Base-by-base conservation (phyloP, 768 basidiomycete species). In the Sporobolomyces phaffii region DNA sequence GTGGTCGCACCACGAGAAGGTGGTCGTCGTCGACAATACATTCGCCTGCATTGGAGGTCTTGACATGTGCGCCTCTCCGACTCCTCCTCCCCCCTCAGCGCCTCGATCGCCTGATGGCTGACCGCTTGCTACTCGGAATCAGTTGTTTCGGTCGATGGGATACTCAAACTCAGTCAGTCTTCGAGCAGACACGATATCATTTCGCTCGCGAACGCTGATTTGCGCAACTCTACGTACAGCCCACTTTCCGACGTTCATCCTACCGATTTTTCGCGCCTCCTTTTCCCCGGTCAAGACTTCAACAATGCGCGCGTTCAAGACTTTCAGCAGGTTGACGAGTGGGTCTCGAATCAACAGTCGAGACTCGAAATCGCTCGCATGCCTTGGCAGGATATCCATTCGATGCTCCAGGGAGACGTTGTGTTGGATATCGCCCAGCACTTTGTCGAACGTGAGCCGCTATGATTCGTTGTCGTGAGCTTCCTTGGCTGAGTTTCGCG, bases 271-370 rank as follows among this genome's bases (percentile, higher is more conserved):
- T 73, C 78, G 49, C 82, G 81, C 58, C 90, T 89, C 1, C 81
- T 98, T 31, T 98, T 94, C 81, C 90, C 94, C 0, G 94, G 94
- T 11, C 80, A 96, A 77, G 92, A 93, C 75, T 94, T 88, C 79
- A 93, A 96, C 77, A 90, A 98, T 65, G 90, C 91, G 2, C 84
- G 92, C 13, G 80, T 88, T 72, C 74, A 56, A 43, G 91, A 94
- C 75, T 92, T 93, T 80, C 82, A 91, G 75, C 80, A 76, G 14
- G 94, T 97, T 1, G 81, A 83, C 62, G 82, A 90, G 2, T 74
- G 73, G 71, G 70, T 63, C 5, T 62, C 62, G 28, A 74, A 74
- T 60, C 58, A 71, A 47, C 64, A 70, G 44, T 41, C 28, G 14
- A 31, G 73, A 2, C 50, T 67, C 29, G 65, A 68, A 11, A 40